Evolutionary conservation across 805 yeast species (phyloP).

Genomic region (Cyberlindnera veronae): DNA sequence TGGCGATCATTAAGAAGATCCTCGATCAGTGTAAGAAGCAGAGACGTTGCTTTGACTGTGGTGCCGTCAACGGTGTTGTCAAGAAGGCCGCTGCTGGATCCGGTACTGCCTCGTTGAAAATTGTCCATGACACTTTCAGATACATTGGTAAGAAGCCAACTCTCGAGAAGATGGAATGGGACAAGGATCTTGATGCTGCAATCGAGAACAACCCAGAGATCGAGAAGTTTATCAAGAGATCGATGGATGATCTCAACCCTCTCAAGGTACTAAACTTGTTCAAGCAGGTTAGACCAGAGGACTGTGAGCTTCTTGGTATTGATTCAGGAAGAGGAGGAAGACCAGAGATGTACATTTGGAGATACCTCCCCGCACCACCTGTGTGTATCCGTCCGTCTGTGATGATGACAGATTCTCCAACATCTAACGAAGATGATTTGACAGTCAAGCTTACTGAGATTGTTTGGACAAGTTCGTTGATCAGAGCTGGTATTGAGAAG

Average conservation of each 20-base stretch:
- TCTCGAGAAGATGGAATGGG: slow-evolving; percentile 84
- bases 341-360: slow-evolving; percentile 96
- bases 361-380: slow-evolving; percentile 97
- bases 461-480: slow-evolving; percentile 94
- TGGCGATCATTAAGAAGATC: slow-evolving; percentile 80
- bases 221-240: slow-evolving; percentile 80
- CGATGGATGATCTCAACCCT: slow-evolving; percentile 93
- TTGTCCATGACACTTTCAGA: slow-evolving; percentile 92
- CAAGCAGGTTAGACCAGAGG: slow-evolving; percentile 79
- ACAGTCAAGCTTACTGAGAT: slow-evolving; percentile 95
- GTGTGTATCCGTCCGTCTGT: slow-evolving; percentile 98
- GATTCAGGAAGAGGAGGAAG: slow-evolving; percentile 86
- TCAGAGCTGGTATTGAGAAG: slow-evolving; percentile 90
- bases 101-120: slow-evolving; percentile 90
- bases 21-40: slow-evolving; percentile 94
- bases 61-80: slow-evolving; percentile 91
- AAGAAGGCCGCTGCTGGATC: slow-evolving; percentile 92
- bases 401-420: slow-evolving; percentile 80
- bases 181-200: slow-evolving; percentile 77
- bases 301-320: slow-evolving; percentile 89
- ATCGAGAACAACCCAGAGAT: slow-evolving; percentile 78
- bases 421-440: slow-evolving; percentile 94
- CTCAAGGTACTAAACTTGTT: slow-evolving; percentile 82
- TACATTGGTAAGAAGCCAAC: slow-evolving; percentile 91
- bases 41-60: slow-evolving; percentile 84